Base-by-base conservation (phyloP, 2,329 filamentous ascomycete genomes). In the Domatiomyces globalis region DNA sequence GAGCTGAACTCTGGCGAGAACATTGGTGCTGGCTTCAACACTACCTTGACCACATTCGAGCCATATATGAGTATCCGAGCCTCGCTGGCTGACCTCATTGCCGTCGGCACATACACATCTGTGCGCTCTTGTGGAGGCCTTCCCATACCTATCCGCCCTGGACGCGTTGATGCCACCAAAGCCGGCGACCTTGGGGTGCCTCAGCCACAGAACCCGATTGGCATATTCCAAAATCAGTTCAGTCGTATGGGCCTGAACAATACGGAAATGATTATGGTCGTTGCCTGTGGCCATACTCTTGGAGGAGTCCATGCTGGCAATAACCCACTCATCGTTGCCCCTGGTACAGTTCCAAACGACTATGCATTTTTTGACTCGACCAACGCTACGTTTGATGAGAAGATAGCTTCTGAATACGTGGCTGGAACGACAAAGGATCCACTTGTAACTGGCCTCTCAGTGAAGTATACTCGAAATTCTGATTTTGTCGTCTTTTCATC, bases 251-350 rank as follows among this genome's bases (percentile, higher is more conserved):
- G 65, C 2, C 60, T 68, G 42, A 61, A 54, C 17, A 56, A 58
- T 25, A 54, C 55, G 51, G 61, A 61, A 36, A 55, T 43, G 45
- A 55, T 63, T 43, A 56, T 53, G 15, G 49, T 68, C 27, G 60
- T 63, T 20, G 64, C 66, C 7, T 68, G 65, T 50, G 66, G 66
- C 2, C 66, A 68, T 51, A 63, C 60, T 1, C 56, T 68, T 29
- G 66, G 66, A 17, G 61, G 63, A n/a, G 64, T 67, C 7, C 65
- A 67, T 49, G 56, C 58, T 25, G 58, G 53, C 27, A 62, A 61
- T 18, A 63, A 60, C 48, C 65, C 65, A 10, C 58, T 63, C 29
- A 63, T 67, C 45, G 63, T 65, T 8, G 54, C 60, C 7, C 53
- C 58, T 1, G 51, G 58, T 17, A 62, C 62, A 49, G 61, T 62